Conservation (phyloP, 441 rosid genomes). For the Gossypium armourianum region DNA sequence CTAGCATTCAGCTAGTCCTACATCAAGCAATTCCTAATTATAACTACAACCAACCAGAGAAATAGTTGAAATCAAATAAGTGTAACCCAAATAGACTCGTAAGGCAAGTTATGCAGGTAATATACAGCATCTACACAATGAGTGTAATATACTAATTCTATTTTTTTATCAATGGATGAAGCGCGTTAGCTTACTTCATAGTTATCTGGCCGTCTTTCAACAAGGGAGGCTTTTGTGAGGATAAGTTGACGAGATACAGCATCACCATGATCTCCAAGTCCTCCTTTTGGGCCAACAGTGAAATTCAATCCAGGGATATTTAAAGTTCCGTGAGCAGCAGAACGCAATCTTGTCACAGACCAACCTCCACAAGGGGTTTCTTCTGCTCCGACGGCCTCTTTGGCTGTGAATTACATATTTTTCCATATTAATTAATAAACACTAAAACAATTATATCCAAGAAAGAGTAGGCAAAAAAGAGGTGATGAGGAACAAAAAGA, state of each 20-base stretch:
- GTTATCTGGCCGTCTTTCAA: slow-evolving; percentile 91
- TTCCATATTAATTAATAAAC: slow-evolving; percentile 1
- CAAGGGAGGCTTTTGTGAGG: slow-evolving; percentile 80
- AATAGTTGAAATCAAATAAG: background rate
- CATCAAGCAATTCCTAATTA: background rate
- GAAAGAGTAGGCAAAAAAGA: background rate
- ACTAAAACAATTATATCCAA: slow-evolving; percentile 4
- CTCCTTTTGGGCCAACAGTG: slow-evolving; percentile 86
- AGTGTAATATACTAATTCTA: background rate
- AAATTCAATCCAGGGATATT: slow-evolving; percentile 68
- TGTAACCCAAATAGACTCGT: background rate
- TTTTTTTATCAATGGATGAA: slow-evolving; percentile 19
- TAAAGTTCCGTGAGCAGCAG: slow-evolving; percentile 91
- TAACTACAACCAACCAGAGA: background rate
- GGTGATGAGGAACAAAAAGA: background rate
- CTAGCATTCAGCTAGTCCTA: slow-evolving; percentile 11
- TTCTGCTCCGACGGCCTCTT: slow-evolving; percentile 87
- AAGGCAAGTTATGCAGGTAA: slow-evolving; percentile 8
- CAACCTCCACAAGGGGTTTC: slow-evolving; percentile 91
- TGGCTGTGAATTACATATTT: slow-evolving; percentile 39
- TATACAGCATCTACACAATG: background rate
- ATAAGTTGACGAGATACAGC: slow-evolving; percentile 76
- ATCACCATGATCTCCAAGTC: slow-evolving; percentile 95
- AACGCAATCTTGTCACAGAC: slow-evolving; percentile 87
- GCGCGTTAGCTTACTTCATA: slow-evolving; percentile 80